These are phyloP conservation scores for Chlamydomonas sp. DNA, from an alignment of 139 green algal genomes.

Conservation along the genomic window DNA sequence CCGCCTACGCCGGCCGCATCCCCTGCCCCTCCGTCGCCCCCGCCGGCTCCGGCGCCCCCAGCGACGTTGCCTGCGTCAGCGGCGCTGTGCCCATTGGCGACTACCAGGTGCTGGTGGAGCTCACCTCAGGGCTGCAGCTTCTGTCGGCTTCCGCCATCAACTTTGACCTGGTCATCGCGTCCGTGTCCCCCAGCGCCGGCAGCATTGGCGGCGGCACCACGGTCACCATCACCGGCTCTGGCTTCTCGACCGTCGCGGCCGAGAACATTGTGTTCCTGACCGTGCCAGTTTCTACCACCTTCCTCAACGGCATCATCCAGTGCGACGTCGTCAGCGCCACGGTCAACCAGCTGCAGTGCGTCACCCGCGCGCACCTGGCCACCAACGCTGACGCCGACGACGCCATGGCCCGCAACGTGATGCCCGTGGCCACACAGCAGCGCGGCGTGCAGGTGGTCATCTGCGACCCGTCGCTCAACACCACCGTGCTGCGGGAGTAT, in stretches of 20 bases:
- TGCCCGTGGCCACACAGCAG: constrained; percentile 19
- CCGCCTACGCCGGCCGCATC: neutral
- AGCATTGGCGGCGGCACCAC: constrained; percentile 43
- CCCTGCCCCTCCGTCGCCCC: neutral
- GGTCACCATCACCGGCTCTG: constrained; percentile 40
- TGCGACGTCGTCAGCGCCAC: constrained; percentile 10
- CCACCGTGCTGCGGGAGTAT: constrained; percentile 1
- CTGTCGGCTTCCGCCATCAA: constrained; percentile 1
- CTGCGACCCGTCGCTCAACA: neutral
- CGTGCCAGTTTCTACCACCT: constrained; percentile 41
- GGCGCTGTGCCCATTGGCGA: neutral
- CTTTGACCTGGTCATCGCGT: constrained; percentile 27
- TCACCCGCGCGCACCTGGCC: constrained; percentile 24
- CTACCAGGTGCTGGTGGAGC: constrained; percentile 29
- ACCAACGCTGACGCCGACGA: constrained; percentile 36
- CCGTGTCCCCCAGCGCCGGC: constrained; percentile 23
- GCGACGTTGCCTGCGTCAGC: neutral
- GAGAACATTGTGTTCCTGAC: constrained; percentile 32
- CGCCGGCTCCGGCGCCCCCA: neutral
- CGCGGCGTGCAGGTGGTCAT: constrained; percentile 16
- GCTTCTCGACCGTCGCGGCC: constrained; percentile 32
- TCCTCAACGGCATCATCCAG: constrained; percentile 40
- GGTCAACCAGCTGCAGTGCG: constrained; percentile 12
- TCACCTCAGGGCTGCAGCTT: constrained; percentile 15
- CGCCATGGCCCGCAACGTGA: neutral